Conservation (phyloP, 1,284 basidiomycete species). For the Trametes polyzona region DNA sequence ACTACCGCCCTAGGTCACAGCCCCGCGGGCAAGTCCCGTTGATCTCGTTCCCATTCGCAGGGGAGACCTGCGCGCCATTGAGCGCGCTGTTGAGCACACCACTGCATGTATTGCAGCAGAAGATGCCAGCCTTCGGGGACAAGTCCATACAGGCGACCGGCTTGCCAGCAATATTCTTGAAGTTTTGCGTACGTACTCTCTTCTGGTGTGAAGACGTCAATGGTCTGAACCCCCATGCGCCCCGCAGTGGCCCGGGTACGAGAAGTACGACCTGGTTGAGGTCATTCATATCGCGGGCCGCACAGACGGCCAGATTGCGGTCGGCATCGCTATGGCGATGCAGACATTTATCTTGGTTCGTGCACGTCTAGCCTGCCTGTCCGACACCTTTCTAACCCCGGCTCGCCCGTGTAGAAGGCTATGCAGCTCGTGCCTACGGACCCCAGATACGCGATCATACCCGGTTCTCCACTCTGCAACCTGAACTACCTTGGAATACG, state of each 20-base stretch:
- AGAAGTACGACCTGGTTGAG: background rate
- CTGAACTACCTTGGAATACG: background rate
- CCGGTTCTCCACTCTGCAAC: background rate
- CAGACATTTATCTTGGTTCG: background rate
- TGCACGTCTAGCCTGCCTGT: background rate
- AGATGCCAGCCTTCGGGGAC: background rate
- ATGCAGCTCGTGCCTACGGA: background rate
- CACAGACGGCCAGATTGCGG: background rate
- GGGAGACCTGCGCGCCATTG: background rate
- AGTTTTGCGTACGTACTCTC: background rate
- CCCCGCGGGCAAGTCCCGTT: no score
- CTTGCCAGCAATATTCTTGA: background rate
- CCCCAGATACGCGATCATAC: background rate
- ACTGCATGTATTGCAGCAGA: background rate
- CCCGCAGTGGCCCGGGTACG: conserved; percentile 5
- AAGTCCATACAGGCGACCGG: background rate
- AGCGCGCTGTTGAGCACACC: background rate
- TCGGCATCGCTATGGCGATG: background rate
- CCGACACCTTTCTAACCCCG: background rate
- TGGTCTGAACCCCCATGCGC: background rate
- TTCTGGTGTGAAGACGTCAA: background rate
- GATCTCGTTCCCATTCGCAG: background rate
- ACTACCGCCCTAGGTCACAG: background rate
- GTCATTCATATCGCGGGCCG: background rate
- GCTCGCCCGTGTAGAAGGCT: background rate